Base-by-base conservation (phyloP, 495 filamentous ascomycete species). In the Mytilinidion resinicola region DNA sequence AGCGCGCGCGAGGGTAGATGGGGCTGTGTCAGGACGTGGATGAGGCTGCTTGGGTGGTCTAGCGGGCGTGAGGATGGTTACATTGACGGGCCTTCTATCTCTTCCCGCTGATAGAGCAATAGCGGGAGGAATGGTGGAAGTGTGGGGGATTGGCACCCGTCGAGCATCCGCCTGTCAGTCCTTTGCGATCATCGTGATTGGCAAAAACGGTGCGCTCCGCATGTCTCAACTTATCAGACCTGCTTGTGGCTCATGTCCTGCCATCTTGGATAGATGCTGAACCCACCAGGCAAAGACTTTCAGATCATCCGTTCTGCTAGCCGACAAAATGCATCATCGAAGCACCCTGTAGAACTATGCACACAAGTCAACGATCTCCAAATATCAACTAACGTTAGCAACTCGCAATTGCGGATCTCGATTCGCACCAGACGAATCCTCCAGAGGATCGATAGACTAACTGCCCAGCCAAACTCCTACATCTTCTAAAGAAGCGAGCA, bases 91-190 rank as follows among this genome's bases (percentile, higher is more conserved):
- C 25, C 3, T 2, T 2, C 25, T 6, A 6, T 30, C 25, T 30
- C 25, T 30, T 30, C 6, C 25, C 25, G 25, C 25, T 30, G 25
- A 30, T 30, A 30, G 25, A 30, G 17, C 41, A 8, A 43, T 19
- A 43, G 41, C 41, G 41, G 3, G 41, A 43, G 41, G n/a, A 21
- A 20, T 14, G 34, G 19, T 19, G 37, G 56, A 59, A 60, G 55
- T 36, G 59, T 61, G 14, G 20, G 51, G 38, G 39, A 41, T 50
- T 42, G 17, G 19, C 15, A 49, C 46, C 46, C 36, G 53, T 56
- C 41, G 53, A 55, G 60, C 53, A 56, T 37, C 53, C 59, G 60
- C 54, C 50, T 14, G 19, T 15, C 15, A 30, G 50, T 30, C 3
- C 17, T 25, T 0, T 41, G 15, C 14, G 15, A 30, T 62, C 36